These are phyloP conservation scores for Rubroshorea leprosula DNA, from an alignment of 345 rosid genomes.

Conservation along the genomic window DNA sequence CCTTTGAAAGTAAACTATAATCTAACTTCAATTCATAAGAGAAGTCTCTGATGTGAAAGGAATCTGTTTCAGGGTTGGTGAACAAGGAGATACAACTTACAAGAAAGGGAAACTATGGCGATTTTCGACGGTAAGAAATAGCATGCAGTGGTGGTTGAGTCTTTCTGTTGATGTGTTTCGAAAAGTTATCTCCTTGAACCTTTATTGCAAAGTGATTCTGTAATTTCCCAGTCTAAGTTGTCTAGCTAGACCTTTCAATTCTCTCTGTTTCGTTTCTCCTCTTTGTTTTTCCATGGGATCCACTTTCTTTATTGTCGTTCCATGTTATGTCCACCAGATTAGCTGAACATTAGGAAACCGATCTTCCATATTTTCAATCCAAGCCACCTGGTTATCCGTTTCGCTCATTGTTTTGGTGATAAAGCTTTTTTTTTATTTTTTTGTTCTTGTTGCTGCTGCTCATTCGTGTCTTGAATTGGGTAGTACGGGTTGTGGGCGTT, in stretches of 20 bases:
- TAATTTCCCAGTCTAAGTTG: conserved; percentile 18
- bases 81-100: conserved; percentile 11
- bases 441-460: not conserved
- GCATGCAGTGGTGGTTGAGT: conserved; percentile 70
- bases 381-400: not conserved
- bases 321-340: conserved; percentile 57
- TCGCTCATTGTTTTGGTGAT: not conserved
- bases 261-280: not conserved
- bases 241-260: not conserved
- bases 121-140: conserved; percentile 23
- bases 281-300: conserved; percentile 51
- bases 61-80: conserved; percentile 26
- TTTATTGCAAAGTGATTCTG: conserved; percentile 79
- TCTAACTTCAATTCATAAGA: not conserved
- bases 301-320: conserved; percentile 41
- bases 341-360: conserved; percentile 34
- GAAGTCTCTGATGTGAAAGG: conserved; percentile 2
- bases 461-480: not conserved
- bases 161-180: conserved; percentile 55
- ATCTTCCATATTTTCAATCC: not conserved
- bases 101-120: conserved; percentile 22
- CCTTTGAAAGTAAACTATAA: not conserved
- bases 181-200: conserved; percentile 52
- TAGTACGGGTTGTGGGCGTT: conserved; percentile 2
- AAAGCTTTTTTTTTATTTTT: conserved; percentile 1